Base-by-base conservation (phyloP, 495 filamentous ascomycete genomes). In the Hypoxylon lienhwacheense region DNA sequence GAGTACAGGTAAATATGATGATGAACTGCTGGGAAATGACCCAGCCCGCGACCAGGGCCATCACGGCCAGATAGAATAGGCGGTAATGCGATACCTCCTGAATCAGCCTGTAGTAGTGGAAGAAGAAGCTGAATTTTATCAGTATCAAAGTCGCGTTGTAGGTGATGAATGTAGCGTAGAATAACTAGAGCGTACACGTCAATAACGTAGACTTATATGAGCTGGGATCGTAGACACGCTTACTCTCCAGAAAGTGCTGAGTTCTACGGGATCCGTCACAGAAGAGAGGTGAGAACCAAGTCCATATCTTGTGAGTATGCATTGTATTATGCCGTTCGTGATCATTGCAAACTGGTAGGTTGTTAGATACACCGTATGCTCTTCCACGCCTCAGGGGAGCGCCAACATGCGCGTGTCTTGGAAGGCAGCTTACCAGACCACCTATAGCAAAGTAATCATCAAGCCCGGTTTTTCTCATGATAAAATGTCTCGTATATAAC, bases 1-100 rank as follows among this genome's bases (percentile, higher is more conserved):
- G 68, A 0, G 54, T 50, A 42, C 72, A 74, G 15, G 59, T 63
- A 39, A 74, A 74, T 36, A 63, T 59, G 24, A 63, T 36, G 17
- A 53, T 28, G 12, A 63, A 59, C 42, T 58, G 43, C 32, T 58
- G 53, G 0, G 59, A 36, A 8, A 63, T 33, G 24, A 58, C 43
- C 59, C 59, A 63, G 16, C 48, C 35, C 17, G 42, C 44, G 19
- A 63, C 54, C 0, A 53, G 3, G 24, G 35, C 37, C 59, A 63
- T 63, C 0, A 45, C 31, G 0, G 15, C 5, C 21, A 59, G 26
- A 25, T 50, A 63, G 7, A 54, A 54, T 35, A 53, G 12, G 24
- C 59, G 49, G 11, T 63, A 63, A 17, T 50, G 44, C 3, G 59
- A 49, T 14, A 63, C 44, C 14, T 63, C 59, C 45, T 63, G 59